Conservation (phyloP, 1,139 yeast genomes). For the Sporopachydermia cereana region DNA sequence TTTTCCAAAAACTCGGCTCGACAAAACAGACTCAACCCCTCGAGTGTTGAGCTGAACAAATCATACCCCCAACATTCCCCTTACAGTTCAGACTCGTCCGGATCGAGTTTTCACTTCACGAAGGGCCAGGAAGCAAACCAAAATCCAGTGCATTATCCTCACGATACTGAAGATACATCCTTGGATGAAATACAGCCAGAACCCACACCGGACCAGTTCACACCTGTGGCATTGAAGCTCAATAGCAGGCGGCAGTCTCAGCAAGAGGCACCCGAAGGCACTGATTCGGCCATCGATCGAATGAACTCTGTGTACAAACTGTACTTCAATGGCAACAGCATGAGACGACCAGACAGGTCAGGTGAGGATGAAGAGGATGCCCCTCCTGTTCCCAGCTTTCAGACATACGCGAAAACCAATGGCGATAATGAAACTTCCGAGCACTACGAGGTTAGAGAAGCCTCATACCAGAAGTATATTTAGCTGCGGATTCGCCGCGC, state of each 20-base stretch:
- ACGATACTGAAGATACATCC: neutral
- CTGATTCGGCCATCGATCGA: neutral
- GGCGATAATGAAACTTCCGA: no score
- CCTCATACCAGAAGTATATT: no score
- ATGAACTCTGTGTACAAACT: conserved; percentile 4
- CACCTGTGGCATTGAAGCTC: neutral
- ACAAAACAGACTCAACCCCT: neutral
- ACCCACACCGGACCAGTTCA: conserved; percentile 5
- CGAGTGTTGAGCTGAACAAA: neutral
- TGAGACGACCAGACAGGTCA: neutral
- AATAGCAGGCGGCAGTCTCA: neutral
- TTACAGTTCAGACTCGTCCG: conserved; percentile 1
- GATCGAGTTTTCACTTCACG: neutral
- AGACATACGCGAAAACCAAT: no score
- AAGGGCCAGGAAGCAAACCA: neutral
- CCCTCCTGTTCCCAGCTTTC: conserved; percentile 3
- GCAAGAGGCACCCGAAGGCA: neutral
- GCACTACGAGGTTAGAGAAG: no score
- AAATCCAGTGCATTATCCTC: neutral
- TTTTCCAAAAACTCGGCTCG: no score
- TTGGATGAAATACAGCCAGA: conserved; percentile 1
- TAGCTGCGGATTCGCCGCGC: no score
- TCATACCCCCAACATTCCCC: neutral
- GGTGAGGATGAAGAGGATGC: neutral
- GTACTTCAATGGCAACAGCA: neutral